phyloP scores from a whole-genome alignment of 108 stramenopile genomes.

The Stephanodiscus minutulus region DNA sequence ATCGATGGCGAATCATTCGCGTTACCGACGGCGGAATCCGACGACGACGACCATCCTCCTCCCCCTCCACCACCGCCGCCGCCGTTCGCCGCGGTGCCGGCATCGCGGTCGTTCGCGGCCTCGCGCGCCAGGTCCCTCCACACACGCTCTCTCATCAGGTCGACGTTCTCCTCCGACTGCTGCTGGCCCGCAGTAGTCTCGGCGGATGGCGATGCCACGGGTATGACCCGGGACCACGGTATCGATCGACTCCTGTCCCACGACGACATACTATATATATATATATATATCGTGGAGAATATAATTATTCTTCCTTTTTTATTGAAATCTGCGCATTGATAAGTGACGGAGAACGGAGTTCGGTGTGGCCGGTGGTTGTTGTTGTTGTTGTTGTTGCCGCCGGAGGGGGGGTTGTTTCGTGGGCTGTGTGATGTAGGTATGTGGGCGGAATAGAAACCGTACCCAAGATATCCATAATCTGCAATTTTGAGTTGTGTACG shows the following conservation, averaged over 20 bases:
- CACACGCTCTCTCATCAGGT: conserved; percentile 64
- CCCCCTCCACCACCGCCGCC: neutral
- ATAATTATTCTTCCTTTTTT: too few species aligned
- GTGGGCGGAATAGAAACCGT: too few species aligned
- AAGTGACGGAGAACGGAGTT: too few species aligned
- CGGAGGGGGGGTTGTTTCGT: too few species aligned
- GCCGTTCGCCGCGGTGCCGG: too few species aligned
- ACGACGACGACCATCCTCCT: neutral
- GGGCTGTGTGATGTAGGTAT: too few species aligned
- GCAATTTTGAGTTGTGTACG: too few species aligned
- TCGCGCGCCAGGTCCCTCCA: conserved; percentile 71
- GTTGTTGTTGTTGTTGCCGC: too few species aligned
- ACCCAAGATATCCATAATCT: too few species aligned
- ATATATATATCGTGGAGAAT: neutral
- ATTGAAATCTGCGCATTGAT: neutral
- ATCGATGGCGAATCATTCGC: neutral
- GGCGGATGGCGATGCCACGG: conserved; percentile 35
- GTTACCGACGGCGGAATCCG: neutral
- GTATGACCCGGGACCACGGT: conserved; percentile 70
- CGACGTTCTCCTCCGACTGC: conserved; percentile 49
- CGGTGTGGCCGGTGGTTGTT: too few species aligned
- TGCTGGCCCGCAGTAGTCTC: too few species aligned
- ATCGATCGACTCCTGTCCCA: conserved; percentile 83
- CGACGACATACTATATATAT: conserved; percentile 60
- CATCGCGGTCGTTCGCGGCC: conserved; percentile 40